Evolutionary conservation across 2,329 filamentous ascomycete genomes (phyloP).

Genomic region (Alternaria infectoria): DNA sequence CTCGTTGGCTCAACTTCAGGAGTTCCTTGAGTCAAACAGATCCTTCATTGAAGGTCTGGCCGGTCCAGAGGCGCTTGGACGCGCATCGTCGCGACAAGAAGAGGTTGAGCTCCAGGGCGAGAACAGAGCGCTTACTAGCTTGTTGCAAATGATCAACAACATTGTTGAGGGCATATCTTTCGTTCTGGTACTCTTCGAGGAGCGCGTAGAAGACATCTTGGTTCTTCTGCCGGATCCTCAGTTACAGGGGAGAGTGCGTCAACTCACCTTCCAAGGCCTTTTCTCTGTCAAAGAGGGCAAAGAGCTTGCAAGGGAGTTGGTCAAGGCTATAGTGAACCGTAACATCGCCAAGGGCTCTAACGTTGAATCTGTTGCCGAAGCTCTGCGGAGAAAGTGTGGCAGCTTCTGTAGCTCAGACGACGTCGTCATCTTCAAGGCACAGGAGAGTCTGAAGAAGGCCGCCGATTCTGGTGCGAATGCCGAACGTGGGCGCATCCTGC

Average conservation of each 20-base stretch:
- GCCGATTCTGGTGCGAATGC: conserved; percentile 77
- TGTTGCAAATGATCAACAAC: conserved; percentile 84
- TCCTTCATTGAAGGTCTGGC: conserved; percentile 91
- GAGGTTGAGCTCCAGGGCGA: conserved; percentile 92
- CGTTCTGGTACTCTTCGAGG: conserved; percentile 91
- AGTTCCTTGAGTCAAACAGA: conserved; percentile 86
- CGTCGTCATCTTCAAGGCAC: conserved; percentile 97
- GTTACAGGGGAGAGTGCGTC: conserved; percentile 71
- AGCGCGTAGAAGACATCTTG: conserved; percentile 88
- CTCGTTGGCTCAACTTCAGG: conserved; percentile 76
- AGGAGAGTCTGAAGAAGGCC: conserved; percentile 90
- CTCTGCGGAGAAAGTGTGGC: conserved; percentile 87
- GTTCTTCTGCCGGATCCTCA: conserved; percentile 70
- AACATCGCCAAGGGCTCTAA: conserved; percentile 98
- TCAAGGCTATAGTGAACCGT: conserved; percentile 97
- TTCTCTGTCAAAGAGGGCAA: conserved; percentile 82
- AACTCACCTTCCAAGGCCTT: conserved; percentile 85
- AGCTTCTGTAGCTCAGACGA: conserved; percentile 98
- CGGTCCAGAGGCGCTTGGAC: conserved; percentile 84
- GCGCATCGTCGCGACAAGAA: conserved; percentile 81
- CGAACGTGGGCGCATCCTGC: conserved; percentile 75
- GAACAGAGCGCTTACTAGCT: conserved; percentile 86
- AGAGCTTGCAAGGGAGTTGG: conserved; percentile 89
- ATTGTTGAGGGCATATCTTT: conserved; percentile 98
- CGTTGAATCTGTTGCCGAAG: conserved; percentile 95